Evolutionary conservation across 2,329 filamentous ascomycete species (phyloP).

Genomic region (Beauveria sp.): DNA sequence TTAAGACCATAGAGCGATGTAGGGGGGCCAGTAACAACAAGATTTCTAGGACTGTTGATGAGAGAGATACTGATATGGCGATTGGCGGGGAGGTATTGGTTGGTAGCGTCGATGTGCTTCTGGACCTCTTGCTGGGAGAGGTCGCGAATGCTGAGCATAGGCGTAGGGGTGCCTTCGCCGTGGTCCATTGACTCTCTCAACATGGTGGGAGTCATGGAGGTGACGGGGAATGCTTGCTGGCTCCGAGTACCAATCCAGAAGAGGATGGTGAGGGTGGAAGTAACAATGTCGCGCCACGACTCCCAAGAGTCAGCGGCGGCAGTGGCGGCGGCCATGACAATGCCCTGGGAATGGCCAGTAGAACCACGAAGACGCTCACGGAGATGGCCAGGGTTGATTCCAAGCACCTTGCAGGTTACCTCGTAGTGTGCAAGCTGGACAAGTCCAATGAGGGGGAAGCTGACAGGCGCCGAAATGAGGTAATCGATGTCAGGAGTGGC

Average conservation of each 20-base stretch:
- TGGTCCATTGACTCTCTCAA: constrained; percentile 90
- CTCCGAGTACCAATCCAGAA: constrained; percentile 98
- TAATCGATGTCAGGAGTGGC: constrained; percentile 91
- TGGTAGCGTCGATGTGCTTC: constrained; percentile 93
- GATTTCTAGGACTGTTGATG: constrained; percentile 92
- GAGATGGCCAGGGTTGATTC: constrained; percentile 81
- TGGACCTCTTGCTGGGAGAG: constrained; percentile 82
- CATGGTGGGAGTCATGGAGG: constrained; percentile 83
- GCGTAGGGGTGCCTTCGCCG: constrained; percentile 90
- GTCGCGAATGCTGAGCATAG: constrained; percentile 96
- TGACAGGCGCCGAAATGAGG: constrained; percentile 88
- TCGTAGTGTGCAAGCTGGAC: constrained; percentile 95
- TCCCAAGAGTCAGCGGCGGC: constrained; percentile 91
- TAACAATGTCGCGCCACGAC: constrained; percentile 73
- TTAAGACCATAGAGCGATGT: constrained; percentile 96
- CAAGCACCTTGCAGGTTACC: constrained; percentile 86
- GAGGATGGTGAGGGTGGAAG: constrained; percentile 78
- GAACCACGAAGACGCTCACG: constrained; percentile 78
- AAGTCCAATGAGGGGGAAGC: constrained; percentile 89
- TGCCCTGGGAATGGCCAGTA: constrained; percentile 93
- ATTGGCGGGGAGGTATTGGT: constrained; percentile 88
- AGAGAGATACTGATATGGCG: constrained; percentile 93
- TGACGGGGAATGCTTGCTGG: constrained; percentile 94
- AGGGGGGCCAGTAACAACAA: constrained; percentile 93
- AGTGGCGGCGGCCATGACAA: constrained; percentile 87